Evolutionary conservation across 495 filamentous ascomycete species (phyloP), one percentile per base, ranked within the genome.

Genomic region (Physcia stellaris): DNA sequence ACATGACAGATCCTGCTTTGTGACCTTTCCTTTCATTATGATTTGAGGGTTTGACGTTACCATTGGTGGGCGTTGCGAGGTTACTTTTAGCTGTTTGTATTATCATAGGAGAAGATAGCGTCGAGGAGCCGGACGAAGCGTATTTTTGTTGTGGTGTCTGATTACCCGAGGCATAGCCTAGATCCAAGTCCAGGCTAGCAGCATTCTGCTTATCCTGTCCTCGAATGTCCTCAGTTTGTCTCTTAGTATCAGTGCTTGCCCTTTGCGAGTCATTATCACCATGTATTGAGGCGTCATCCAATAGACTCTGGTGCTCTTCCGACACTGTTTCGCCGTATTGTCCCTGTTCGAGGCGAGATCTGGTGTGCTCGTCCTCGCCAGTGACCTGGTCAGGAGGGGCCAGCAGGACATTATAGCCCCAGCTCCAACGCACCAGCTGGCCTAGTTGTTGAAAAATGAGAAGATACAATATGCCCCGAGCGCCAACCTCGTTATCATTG

Each of bases 401-500:
- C 6, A 98, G 66, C 12, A 98, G 63, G 29, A 96, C 74, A 50
- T 94, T 84, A 51, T 92, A 95, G 6, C 90, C 90, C 92, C 92
- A 98, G 46, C 83, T 95, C 90, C 90, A 98, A 38, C 90, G 70
- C 33, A 98, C 79, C 16, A 95, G 67, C 57, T 98, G 90, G 17
- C 90, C 90, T 13, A 98, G 73, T 55, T 98, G 90, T 61, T 96
- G 90, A 60, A 98, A 98, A 47, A 98, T 93, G 39, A 98, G 66
- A 9, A 98, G 68, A 50, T 98, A 98, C 2, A 98, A 64, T 41
- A 98, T 96, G 35, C 90, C 90, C 18, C 90, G 75, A 1, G 90
- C 87, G 6, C 77, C 86, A 12, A 98, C 90, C 59, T 95, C 85
- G 40, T 88, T 81, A 48, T 95, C 87, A 48, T 93, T 96, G 45